Conservation (phyloP, 176 grass and related monocot species). For the Pontederia crassipes region DNA sequence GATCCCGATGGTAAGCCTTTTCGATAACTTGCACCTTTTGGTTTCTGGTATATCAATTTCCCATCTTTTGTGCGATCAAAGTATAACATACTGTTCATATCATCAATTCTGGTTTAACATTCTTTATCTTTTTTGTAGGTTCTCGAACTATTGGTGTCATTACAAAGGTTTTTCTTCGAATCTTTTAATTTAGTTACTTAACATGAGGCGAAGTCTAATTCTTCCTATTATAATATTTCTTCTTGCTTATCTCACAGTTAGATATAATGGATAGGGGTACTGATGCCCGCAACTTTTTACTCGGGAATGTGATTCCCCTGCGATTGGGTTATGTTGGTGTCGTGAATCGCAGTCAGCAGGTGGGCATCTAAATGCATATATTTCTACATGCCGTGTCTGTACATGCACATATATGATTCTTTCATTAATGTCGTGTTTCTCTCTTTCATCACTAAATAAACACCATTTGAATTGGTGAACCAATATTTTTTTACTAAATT, state of each 20-base stretch:
- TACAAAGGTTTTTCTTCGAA: conserved; percentile 59
- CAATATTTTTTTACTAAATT: too few species aligned
- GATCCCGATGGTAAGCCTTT: conserved; percentile 80
- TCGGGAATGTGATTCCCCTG: conserved; percentile 93
- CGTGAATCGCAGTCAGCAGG: conserved; percentile 88
- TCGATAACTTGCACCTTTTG: background rate
- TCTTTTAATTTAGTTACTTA: conserved; percentile 14
- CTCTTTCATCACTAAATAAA: too few species aligned
- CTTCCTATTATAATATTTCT: conserved; percentile 5
- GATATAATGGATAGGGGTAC: conserved; percentile 99
- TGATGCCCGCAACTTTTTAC: conserved; percentile 88
- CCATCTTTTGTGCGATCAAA: background rate
- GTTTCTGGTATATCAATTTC: background rate
- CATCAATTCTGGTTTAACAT: conserved; percentile 10
- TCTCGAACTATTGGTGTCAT: conserved; percentile 99
- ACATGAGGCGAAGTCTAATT: background rate
- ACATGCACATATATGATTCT: too few species aligned
- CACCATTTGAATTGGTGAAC: too few species aligned
- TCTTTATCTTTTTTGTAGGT: conserved; percentile 31
- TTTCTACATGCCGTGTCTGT: background rate
- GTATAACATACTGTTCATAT: background rate
- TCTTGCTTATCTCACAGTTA: conserved; percentile 46
- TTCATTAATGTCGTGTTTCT: too few species aligned
- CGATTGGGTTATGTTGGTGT: conserved; percentile 91
- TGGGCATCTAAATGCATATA: conserved; percentile 16